Conservation (phyloP, 1,284 basidiomycete species). For the Hemileia vastatrix region DNA sequence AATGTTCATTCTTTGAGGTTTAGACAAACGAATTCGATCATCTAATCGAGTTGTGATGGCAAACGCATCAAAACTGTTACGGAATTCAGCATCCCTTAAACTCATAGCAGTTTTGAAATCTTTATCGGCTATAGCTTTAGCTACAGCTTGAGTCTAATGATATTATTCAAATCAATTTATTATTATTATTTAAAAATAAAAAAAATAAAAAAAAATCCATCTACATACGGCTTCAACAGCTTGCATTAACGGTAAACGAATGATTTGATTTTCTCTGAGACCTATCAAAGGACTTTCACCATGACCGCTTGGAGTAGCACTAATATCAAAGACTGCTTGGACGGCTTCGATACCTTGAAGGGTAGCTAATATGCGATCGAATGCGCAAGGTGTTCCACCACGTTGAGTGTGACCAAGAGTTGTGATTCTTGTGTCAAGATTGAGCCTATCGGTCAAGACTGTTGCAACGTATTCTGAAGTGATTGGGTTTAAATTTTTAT, state of each 20-base stretch:
- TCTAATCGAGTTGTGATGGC: constrained; percentile 59
- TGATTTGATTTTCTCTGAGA: constrained; percentile 89
- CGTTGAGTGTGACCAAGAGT: constrained; percentile 95
- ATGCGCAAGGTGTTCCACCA: constrained; percentile 83
- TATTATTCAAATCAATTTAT: not conserved
- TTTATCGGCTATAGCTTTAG: constrained; percentile 67
- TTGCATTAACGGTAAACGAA: constrained; percentile 76
- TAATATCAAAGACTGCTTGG: constrained; percentile 74
- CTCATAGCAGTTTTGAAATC: constrained; percentile 81
- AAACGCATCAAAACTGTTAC: constrained; percentile 77
- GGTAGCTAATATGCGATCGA: constrained; percentile 85
- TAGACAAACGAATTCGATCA: constrained; percentile 55
- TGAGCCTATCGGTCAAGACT: constrained; percentile 72
- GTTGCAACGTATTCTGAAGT: constrained; percentile 80
- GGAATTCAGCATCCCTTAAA: constrained; percentile 83
- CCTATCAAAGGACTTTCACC: constrained; percentile 87
- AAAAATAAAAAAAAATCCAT: not conserved
- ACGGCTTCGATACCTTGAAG: constrained; percentile 91
- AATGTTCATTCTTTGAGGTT: constrained; percentile 65
- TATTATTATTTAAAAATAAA: not conserved
- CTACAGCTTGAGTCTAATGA: constrained; percentile 68
- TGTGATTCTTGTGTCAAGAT: constrained; percentile 93
- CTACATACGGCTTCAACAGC: constrained; percentile 68
- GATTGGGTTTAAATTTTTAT: constrained; percentile 78
- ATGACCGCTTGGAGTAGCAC: constrained; percentile 53